Evolutionary conservation across 768 basidiomycete genomes (phyloP), one percentile per base, ranked within the genome.

Genomic region (Lactarius deliciosus): DNA sequence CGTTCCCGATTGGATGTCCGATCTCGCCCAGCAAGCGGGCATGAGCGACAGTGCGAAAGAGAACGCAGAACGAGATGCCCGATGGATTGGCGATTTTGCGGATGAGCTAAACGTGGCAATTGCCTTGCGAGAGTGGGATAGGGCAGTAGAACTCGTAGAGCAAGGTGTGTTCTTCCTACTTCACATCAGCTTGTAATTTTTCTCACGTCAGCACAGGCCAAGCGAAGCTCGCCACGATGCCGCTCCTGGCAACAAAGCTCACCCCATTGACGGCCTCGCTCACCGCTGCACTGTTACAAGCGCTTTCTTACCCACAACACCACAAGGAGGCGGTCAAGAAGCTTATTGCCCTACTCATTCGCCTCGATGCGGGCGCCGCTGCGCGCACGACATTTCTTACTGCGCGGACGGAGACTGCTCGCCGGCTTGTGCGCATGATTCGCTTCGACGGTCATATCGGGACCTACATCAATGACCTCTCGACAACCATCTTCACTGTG

Each of bases 61-160:
- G 66, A 89, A 91, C 73, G 82, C 83, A 0, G 93, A 95, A 69
- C 83, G 86, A 58, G 94, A 97, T 75, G 80, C 87, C 1, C 85
- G 89, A n/a, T 97, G 90, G 86, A 85, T 91, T 13, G 87, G 89
- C 55, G 95, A 98, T 62, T 96, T 92, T 81, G 87, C 91, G 5
- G 97, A 99, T 73, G 88, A 96, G 54, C 77, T 98, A 28, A 92
- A 92, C 0, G 94, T 98, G 5, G 87, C 94, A 0, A 95, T 98
- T 64, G 91, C 96, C 1, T 79, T 95, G 56, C 84, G 92, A 59
- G 86, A 92, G 69, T 98, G 96, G 92, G 86, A 90, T 53, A 86
- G 89, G 70, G 94, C 95, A 0, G 90, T 92, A n/a, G 79, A 79
- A 7, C 80, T 96, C 10, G 86, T 97, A 3, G 93, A 96, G 72